Percentiles rank a stretch among this genome's conserved stretches.
phyloP scores from a whole-genome alignment of 495 filamentous ascomycete species.

The Aspergillus sclerotioniger region DNA sequence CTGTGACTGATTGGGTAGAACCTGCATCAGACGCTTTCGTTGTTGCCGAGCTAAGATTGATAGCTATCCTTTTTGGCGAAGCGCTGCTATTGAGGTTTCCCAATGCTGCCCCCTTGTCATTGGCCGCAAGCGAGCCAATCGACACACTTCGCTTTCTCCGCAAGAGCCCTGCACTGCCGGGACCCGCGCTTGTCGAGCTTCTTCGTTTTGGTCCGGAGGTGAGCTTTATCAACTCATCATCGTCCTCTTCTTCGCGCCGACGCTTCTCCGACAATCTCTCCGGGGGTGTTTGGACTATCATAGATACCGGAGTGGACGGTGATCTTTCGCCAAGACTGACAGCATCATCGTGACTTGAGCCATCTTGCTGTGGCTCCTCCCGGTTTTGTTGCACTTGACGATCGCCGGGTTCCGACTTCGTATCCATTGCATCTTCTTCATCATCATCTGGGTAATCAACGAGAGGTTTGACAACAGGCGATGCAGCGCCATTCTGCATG shows the following conservation, averaged over 20 bases:
- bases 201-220: constrained; percentile 63
- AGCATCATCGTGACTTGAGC: constrained; percentile 19
- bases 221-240: constrained; percentile 75
- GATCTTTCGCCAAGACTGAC: constrained; percentile 23
- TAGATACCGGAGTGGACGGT: constrained; percentile 31
- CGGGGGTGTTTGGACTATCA: constrained; percentile 47
- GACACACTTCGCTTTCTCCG: constrained; percentile 44
- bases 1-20: constrained; percentile 12
- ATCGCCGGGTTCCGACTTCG: constrained; percentile 30
- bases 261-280: constrained; percentile 89
- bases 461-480: constrained; percentile 66
- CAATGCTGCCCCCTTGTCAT: constrained; percentile 32
- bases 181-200: constrained; percentile 45
- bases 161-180: constrained; percentile 33
- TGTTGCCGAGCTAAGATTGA: constrained; percentile 36
- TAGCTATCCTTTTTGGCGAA: constrained; percentile 51
- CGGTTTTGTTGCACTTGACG: constrained; percentile 22
- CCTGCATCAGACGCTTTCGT: constrained; percentile 23
- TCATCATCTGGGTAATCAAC: constrained; percentile 94
- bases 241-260: constrained; percentile 83
- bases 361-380: constrained; percentile 12
- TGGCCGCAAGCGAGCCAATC: constrained; percentile 26
- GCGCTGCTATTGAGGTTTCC: constrained; percentile 29
- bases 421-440: constrained; percentile 58
- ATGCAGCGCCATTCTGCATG: constrained; percentile 42